Evolutionary conservation across 108 stramenopile genomes (phyloP).

Genomic region (Cyclotella atomus): DNA sequence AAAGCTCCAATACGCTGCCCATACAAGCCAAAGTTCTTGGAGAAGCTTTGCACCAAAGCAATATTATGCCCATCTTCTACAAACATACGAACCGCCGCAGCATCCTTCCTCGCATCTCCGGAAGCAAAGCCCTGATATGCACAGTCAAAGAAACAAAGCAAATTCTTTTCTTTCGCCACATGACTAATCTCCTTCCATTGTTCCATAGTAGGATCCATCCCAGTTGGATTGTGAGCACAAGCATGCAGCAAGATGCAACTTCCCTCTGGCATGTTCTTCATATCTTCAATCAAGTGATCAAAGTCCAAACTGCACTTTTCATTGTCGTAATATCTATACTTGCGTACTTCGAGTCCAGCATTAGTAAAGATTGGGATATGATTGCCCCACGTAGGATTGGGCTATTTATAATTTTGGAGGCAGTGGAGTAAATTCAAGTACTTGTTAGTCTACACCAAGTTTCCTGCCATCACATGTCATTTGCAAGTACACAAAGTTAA

Average conservation of each 20-base stretch:
- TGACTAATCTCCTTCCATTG: constrained; percentile 96
- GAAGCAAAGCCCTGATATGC: constrained; percentile 99
- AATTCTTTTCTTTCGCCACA: constrained; percentile 69
- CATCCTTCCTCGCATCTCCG: constrained; percentile 94
- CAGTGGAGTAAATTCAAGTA: too few species aligned
- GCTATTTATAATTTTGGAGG: too few species aligned
- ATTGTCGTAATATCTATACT: constrained; percentile 92
- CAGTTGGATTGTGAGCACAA: constrained; percentile 99
- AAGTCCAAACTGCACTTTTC: constrained; percentile 86
- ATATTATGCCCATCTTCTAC: constrained; percentile 96
- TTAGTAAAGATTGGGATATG: too few species aligned
- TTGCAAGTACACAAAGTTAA: neutral
- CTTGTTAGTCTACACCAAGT: too few species aligned
- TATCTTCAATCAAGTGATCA: constrained; percentile 87
- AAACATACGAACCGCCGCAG: constrained; percentile 94
- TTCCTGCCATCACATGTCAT: too few species aligned
- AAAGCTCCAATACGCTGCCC: constrained; percentile 97
- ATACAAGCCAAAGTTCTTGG: constrained; percentile 99
- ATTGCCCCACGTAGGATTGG: too few species aligned
- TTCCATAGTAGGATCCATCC: constrained; percentile 95
- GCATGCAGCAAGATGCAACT: constrained; percentile 95
- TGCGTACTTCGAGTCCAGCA: too few species aligned
- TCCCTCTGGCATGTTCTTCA: constrained; percentile 84
- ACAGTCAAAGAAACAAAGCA: constrained; percentile 96
- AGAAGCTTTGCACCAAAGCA: constrained; percentile 95